Conservation (phyloP, 441 rosid species). For the Aleurites moluccanus region DNA sequence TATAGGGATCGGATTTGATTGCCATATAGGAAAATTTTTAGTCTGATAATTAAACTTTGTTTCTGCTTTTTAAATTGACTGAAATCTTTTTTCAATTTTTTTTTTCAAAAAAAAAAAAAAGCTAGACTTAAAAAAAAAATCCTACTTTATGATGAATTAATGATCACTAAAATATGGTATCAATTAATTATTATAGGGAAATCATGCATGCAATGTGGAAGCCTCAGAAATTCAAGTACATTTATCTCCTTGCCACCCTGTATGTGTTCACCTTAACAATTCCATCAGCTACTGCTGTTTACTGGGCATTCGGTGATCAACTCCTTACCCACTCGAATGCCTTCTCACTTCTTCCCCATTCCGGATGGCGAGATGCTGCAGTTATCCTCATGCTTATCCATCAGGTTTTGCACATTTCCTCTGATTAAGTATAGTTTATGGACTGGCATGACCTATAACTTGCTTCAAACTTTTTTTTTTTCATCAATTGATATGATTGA, state of each 20-base stretch:
- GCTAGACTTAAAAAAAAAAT: neutral
- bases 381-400: constrained; percentile 95
- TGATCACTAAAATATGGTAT: neutral
- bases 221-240: constrained; percentile 90
- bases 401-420: constrained; percentile 46
- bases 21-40: neutral
- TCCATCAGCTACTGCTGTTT: constrained; percentile 88
- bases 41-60: neutral
- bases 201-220: constrained; percentile 99
- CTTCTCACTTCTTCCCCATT: constrained; percentile 75
- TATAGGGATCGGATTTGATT: neutral
- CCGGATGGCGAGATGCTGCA: constrained; percentile 74
- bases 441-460: neutral
- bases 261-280: constrained; percentile 89
- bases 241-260: constrained; percentile 79
- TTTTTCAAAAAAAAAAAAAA: neutral
- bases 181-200: constrained; percentile 44
- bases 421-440: neutral
- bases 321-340: constrained; percentile 92
- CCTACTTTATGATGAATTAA: neutral
- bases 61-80: neutral
- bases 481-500: neutral
- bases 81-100: neutral
- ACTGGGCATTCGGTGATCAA: constrained; percentile 94
- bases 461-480: neutral